These are phyloP conservation scores for Venustampulla echinocandica DNA, from an alignment of 495 filamentous ascomycete genomes.

Conservation along the genomic window DNA sequence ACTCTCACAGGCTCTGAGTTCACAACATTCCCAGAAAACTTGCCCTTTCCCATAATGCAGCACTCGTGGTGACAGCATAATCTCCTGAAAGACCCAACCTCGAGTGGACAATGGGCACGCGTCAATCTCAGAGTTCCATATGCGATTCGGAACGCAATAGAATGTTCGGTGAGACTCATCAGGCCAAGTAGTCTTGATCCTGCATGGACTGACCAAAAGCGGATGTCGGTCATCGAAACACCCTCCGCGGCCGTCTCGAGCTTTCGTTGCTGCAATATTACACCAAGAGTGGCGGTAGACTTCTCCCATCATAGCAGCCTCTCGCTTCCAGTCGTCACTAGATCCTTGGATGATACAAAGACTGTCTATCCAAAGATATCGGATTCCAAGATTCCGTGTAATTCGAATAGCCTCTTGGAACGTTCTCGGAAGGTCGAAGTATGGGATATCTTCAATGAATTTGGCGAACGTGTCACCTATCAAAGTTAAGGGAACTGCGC, in stretches of 20 bases:
- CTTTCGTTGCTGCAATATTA: neutral
- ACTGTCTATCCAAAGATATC: conserved; percentile 1
- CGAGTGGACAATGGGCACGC: neutral
- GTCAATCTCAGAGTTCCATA: conserved; percentile 1
- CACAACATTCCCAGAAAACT: conserved; percentile 4
- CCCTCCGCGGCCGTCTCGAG: neutral
- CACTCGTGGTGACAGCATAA: conserved; percentile 1
- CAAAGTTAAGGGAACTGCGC: neutral
- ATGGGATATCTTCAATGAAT: conserved; percentile 5
- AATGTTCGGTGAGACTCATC: neutral
- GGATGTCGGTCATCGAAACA: conserved; percentile 1
- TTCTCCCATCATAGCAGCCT: neutral
- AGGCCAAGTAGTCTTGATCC: neutral
- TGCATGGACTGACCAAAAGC: neutral
- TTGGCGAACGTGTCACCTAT: neutral
- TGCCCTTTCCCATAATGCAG: conserved; percentile 2
- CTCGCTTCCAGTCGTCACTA: neutral
- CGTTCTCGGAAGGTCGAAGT: neutral
- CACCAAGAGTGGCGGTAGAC: neutral
- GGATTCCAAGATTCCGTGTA: neutral
- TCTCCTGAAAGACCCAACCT: conserved; percentile 4
- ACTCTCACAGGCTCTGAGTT: conserved; percentile 3
- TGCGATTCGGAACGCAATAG: conserved; percentile 1
- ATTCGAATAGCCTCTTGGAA: conserved; percentile 3
- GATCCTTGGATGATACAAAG: conserved; percentile 4